phyloP scores from a whole-genome alignment of 352 stramenopile genomes.

The Pythium brachiatum region DNA sequence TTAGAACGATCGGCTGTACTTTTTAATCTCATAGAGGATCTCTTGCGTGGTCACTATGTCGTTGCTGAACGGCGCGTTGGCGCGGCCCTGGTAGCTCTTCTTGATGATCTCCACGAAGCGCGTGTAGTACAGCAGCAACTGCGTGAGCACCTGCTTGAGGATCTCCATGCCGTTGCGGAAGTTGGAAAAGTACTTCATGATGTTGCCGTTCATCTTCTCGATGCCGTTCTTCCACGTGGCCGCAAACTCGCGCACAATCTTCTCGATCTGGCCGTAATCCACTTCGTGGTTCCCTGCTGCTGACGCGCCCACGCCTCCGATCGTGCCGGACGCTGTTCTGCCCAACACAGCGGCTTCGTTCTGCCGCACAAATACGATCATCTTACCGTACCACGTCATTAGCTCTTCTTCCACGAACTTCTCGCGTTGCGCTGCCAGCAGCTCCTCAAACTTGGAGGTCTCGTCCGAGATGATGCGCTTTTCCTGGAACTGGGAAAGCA shows the following conservation, averaged over 20 bases:
- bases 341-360: constrained; percentile 85
- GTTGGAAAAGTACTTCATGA: constrained; percentile 98
- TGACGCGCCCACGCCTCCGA: constrained; percentile 7
- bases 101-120: constrained; percentile 97
- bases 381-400: constrained; percentile 90
- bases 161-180: constrained; percentile 99
- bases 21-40: constrained; percentile 98
- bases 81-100: constrained; percentile 77
- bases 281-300: constrained; percentile 42
- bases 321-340: constrained; percentile 31
- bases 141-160: constrained; percentile 98
- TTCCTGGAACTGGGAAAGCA: constrained; percentile 95
- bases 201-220: constrained; percentile 97
- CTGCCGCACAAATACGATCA: constrained; percentile 98
- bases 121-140: constrained; percentile 98
- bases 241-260: constrained; percentile 95
- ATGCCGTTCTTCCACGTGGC: constrained; percentile 95
- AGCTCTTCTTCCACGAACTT: constrained; percentile 98
- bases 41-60: constrained; percentile 95
- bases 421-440: constrained; percentile 92
- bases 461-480: constrained; percentile 93
- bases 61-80: constrained; percentile 74
- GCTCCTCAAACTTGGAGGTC: constrained; percentile 92
- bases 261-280: constrained; percentile 90
- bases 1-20: constrained; percentile 94